Evolutionary conservation across 345 rosid species (phyloP).

Genomic region (Gossypium mustelinum): DNA sequence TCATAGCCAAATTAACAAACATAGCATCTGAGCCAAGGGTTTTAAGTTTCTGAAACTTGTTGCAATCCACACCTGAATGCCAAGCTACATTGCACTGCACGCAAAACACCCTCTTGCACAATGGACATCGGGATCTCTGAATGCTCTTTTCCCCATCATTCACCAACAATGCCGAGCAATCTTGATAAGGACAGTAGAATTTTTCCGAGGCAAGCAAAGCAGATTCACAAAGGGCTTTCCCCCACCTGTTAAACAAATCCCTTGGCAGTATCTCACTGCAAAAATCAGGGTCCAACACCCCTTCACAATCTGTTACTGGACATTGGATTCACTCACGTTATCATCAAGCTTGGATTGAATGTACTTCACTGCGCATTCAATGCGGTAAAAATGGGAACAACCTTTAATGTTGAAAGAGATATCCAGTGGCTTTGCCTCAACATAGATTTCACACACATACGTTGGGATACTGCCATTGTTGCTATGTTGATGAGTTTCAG

Average conservation of each 20-base stretch:
- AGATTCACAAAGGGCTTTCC: slow-evolving; percentile 23
- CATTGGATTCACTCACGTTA: slow-evolving; percentile 24
- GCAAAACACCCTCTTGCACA: slow-evolving; percentile 42
- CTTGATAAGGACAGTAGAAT: slow-evolving; percentile 40
- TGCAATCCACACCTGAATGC: slow-evolving; percentile 41
- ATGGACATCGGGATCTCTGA: slow-evolving; percentile 33
- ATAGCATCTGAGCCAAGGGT: neutral
- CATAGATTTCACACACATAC: too few relatives aligned
- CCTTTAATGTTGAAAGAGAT: slow-evolving; percentile 31
- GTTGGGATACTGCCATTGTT: too few relatives aligned
- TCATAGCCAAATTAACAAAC: neutral
- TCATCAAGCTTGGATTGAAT: slow-evolving; percentile 37
- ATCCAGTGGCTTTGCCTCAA: too few relatives aligned
- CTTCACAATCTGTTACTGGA: slow-evolving; percentile 32
- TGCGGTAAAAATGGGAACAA: slow-evolving; percentile 43
- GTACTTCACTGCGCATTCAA: slow-evolving; percentile 29
- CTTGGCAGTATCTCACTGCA: slow-evolving; percentile 27
- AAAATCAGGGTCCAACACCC: slow-evolving; percentile 33
- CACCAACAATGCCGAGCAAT: slow-evolving; percentile 46
- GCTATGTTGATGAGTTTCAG: too few relatives aligned
- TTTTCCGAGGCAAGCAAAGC: slow-evolving; percentile 18
- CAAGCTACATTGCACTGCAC: slow-evolving; percentile 45
- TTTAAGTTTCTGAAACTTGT: slow-evolving; percentile 33
- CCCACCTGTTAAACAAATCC: slow-evolving; percentile 40
- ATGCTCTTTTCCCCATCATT: slow-evolving; percentile 23